Percentiles rank a stretch among this genome's conserved stretches.
These are phyloP conservation scores for Cryptococcus sp. DNA, from an alignment of 1,284 basidiomycete species.

Conservation along the genomic window DNA sequence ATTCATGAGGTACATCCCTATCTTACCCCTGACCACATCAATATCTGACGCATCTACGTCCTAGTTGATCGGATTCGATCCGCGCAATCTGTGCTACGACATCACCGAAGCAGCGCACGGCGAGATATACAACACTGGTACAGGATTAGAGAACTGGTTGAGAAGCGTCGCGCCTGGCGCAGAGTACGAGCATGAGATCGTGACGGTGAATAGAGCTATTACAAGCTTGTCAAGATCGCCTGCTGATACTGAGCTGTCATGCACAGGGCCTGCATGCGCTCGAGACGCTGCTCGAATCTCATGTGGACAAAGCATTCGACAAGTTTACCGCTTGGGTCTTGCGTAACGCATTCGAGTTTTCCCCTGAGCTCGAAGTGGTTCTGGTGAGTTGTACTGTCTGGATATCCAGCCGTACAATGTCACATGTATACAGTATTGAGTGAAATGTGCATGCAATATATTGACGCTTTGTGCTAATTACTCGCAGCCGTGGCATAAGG, in stretches of 20 bases:
- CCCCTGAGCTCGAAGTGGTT: conserved; percentile 43
- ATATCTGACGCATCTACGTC: background rate
- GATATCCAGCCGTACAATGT: too few relatives aligned
- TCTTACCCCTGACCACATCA: background rate
- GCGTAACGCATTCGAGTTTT: conserved; percentile 51
- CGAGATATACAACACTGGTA: conserved; percentile 35
- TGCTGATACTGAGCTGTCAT: background rate
- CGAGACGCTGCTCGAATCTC: conserved; percentile 51
- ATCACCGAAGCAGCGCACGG: conserved; percentile 42
- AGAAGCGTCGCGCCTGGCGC: conserved; percentile 1
- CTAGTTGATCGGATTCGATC: conserved; percentile 46
- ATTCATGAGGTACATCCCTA: conserved; percentile 40
- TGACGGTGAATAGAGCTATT: conserved; percentile 25
- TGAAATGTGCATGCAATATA: background rate
- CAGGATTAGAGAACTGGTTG: conserved; percentile 39
- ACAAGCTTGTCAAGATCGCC: background rate
- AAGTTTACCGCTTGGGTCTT: conserved; percentile 50
- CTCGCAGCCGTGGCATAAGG: conserved; percentile 50
- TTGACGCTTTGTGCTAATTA: conserved; percentile 1
- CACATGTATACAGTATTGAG: too few relatives aligned
- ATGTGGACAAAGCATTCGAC: conserved; percentile 52
- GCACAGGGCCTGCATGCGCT: conserved; percentile 45
- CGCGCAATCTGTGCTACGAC: conserved; percentile 39
- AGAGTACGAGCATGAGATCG: conserved; percentile 28
- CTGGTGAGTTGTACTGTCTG: conserved; percentile 37